phyloP scores from a whole-genome alignment of 371 early-diverging fungal species.

The Rhizopus microsporus region DNA sequence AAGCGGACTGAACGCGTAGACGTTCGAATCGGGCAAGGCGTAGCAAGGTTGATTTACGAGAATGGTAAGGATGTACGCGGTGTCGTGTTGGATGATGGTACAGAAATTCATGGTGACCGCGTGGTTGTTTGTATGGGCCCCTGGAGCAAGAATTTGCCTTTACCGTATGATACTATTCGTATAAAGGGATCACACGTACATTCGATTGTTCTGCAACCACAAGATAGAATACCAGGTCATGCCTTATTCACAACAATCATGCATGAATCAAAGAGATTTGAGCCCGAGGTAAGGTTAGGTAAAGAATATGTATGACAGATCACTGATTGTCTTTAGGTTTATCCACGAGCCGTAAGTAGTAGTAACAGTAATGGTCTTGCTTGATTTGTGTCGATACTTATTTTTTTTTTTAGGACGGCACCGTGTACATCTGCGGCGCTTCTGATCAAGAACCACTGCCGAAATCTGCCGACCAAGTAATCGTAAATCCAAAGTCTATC shows the following conservation, averaged over 20 bases:
- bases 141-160: conserved; percentile 41
- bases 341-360: conserved; percentile 34
- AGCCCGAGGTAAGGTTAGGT: conserved; percentile 45
- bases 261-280: conserved; percentile 28
- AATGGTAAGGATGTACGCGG: conserved; percentile 22
- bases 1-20: conserved; percentile 29
- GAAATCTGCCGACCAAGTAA: conserved; percentile 43
- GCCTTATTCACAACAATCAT: conserved; percentile 46
- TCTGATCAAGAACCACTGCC: conserved; percentile 53
- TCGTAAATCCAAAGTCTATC: conserved; percentile 32
- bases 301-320: neutral
- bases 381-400: neutral
- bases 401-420: conserved; percentile 61
- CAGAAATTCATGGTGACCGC: conserved; percentile 25
- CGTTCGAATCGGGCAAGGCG: conserved; percentile 24
- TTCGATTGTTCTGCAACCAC: conserved; percentile 42
- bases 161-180: conserved; percentile 32
- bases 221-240: conserved; percentile 34
- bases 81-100: conserved; percentile 33
- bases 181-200: conserved; percentile 46
- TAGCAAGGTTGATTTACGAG: conserved; percentile 22
- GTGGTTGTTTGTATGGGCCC: conserved; percentile 58
- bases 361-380: neutral
- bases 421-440: conserved; percentile 71
- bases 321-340: conserved; percentile 18